These are phyloP conservation scores for Aureobasidium sp. DNA, from an alignment of 2,329 filamentous ascomycete species.

Conservation along the genomic window DNA sequence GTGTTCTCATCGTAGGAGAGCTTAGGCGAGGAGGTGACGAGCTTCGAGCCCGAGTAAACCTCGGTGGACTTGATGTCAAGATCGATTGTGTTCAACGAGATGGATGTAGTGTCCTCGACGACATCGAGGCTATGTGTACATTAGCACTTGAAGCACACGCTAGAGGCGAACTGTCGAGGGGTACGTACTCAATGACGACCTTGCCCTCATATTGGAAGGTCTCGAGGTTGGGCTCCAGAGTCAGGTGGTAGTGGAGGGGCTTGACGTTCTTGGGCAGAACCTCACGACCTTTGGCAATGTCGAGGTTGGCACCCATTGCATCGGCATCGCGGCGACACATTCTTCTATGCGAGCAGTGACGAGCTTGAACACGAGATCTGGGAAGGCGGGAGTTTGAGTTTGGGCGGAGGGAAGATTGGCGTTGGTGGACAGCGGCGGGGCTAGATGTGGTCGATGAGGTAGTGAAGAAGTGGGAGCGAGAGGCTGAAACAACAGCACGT, in stretches of 20 bases:
- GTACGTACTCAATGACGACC: conserved; percentile 65
- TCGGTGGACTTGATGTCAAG: conserved; percentile 71
- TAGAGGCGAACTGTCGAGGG: no score
- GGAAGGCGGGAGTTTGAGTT: background rate
- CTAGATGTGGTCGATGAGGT: background rate
- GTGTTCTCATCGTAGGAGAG: conserved; percentile 67
- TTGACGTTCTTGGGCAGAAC: conserved; percentile 87
- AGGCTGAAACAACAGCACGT: conserved; percentile 6
- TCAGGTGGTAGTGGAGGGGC: conserved; percentile 84
- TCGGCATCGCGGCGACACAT: conserved; percentile 61
- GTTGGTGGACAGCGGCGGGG: background rate
- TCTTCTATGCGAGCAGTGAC: conserved; percentile 68
- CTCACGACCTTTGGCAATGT: conserved; percentile 61
- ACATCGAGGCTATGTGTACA: conserved; percentile 57
- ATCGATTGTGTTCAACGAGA: conserved; percentile 82
- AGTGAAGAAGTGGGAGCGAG: conserved; percentile 3
- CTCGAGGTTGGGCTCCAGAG: conserved; percentile 81
- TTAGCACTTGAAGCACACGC: conserved; percentile 2
- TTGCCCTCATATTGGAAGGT: conserved; percentile 80
- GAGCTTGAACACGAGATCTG: conserved; percentile 18
- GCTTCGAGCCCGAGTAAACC: conserved; percentile 51
- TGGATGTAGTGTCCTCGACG: conserved; percentile 69
- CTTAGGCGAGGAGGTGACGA: conserved; percentile 53
- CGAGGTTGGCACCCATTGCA: conserved; percentile 41
- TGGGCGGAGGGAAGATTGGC: conserved; percentile 2